Conservation (phyloP, 2,329 filamentous ascomycete genomes). For the Kalmusia sp. region DNA sequence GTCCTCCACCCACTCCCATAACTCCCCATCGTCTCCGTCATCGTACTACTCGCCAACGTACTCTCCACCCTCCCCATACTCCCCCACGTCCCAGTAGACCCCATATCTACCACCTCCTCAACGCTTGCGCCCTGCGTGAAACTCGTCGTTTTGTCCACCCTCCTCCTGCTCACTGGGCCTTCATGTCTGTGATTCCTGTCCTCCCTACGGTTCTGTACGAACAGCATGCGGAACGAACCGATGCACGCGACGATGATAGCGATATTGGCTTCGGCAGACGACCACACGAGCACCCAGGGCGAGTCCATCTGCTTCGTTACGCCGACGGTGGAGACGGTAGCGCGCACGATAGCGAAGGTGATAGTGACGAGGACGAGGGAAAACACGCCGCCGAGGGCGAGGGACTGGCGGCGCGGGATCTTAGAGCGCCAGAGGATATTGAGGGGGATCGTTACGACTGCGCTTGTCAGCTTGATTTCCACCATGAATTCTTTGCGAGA, state of each 20-base stretch:
- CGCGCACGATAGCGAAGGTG: constrained; percentile 16
- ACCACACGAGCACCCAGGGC: constrained; percentile 12
- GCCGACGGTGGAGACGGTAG: constrained; percentile 1
- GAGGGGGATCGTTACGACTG: constrained; percentile 18
- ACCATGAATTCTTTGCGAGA: not conserved
- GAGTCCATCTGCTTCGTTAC: constrained; percentile 11
- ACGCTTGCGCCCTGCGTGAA: not conserved
- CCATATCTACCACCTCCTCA: not conserved
- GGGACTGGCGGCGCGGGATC: constrained; percentile 4
- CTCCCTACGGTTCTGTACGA: constrained; percentile 7
- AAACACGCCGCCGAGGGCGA: constrained; percentile 17
- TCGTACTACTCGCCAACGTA: not conserved
- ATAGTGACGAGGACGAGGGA: constrained; percentile 18
- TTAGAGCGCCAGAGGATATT: constrained; percentile 14
- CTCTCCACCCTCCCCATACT: not conserved
- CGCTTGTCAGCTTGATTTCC: not conserved
- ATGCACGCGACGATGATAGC: constrained; percentile 16
- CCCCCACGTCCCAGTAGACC: not conserved
- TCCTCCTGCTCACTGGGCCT: not conserved
- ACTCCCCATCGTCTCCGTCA: not conserved
- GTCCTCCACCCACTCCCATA: not conserved
- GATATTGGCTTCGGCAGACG: constrained; percentile 7
- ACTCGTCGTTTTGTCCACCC: not conserved
- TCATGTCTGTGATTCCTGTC: not conserved
- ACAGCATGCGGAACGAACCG: constrained; percentile 16